Base-by-base conservation (phyloP, 768 basidiomycete species). In the Gymnopilus dilepis region DNA sequence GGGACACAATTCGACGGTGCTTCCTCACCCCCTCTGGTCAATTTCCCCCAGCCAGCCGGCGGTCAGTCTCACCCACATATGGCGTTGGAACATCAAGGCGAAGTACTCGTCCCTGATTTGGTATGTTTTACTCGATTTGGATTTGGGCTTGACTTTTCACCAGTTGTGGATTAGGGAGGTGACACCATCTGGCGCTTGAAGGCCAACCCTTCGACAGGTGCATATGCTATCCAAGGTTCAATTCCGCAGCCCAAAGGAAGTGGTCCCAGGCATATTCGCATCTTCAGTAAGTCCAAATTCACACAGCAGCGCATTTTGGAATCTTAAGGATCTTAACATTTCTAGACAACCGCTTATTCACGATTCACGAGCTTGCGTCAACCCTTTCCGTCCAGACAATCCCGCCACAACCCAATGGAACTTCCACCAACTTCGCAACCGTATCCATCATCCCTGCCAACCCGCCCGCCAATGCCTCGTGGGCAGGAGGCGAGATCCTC, bases 131-230 rank as follows among this genome's bases (percentile, higher is more conserved):
- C 24, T 4, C 24, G 21, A 8, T 33, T 24, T n/a, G 24, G 19
- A 42, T 13, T 17, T 4, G 6, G 11, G n/a, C 15, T 8, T 19
- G 11, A 37, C 12, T 56, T 33, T 24, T 50, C 26, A 33, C 15
- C 19, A 28, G 15, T 67, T 22, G 48, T 12, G 21, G 19, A n/a
- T 58, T 34, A 89, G 88, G 89, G 90, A 26, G 82, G 72, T 0
- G 89, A 91, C 73, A 87, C 79, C 60, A 84, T 91, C 58, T 92
- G 89, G 88, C 78, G 90, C 38, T 76, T 91, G 2, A 79, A 76
- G 41, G 74, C 80, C 45, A 71, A 80, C 51, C 75, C 76, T 0
- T 63, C 72, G 6, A 71, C 82, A 0, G 82, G 83, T 0, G 69
- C 76, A 2, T 90, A 79, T 73, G 73, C 67, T 38, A 82, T 91